Evolutionary conservation across 352 stramenopile species (phyloP).

Genomic region (Albugo laibachii): DNA sequence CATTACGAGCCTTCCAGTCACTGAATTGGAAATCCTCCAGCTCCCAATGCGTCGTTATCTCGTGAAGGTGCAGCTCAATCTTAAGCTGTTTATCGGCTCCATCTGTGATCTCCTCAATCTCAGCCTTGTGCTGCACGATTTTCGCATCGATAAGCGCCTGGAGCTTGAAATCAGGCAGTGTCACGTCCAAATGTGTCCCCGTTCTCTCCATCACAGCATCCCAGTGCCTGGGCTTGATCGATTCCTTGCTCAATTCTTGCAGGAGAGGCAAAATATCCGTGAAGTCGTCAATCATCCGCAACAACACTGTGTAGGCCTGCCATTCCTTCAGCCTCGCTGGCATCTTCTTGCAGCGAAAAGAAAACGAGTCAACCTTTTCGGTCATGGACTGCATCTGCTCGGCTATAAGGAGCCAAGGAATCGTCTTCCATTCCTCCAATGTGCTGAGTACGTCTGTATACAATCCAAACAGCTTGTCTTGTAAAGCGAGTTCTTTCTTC

Average conservation of each 20-base stretch:
- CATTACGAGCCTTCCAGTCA: slow-evolving; percentile 85
- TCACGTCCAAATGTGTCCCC: slow-evolving; percentile 84
- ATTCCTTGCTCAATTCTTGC: slow-evolving; percentile 92
- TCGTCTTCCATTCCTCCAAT: slow-evolving; percentile 94
- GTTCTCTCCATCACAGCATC: slow-evolving; percentile 92
- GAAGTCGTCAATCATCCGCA: slow-evolving; percentile 96
- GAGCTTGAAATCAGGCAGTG: slow-evolving; percentile 89
- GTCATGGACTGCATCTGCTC: slow-evolving; percentile 90
- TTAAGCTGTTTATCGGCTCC: slow-evolving; percentile 95
- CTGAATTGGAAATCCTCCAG: slow-evolving; percentile 91
- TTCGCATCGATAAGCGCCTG: slow-evolving; percentile 88
- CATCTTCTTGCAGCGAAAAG: slow-evolving; percentile 93
- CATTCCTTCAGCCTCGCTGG: slow-evolving; percentile 90
- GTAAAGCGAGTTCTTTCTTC: slow-evolving; percentile 93
- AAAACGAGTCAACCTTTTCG: slow-evolving; percentile 93
- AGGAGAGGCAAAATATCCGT: slow-evolving; percentile 91
- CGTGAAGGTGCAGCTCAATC: slow-evolving; percentile 87
- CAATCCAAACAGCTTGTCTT: slow-evolving; percentile 88
- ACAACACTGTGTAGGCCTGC: slow-evolving; percentile 93
- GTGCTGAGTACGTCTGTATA: slow-evolving; percentile 95
- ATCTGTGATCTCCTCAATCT: slow-evolving; percentile 97
- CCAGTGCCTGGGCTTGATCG: slow-evolving; percentile 93
- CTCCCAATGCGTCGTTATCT: slow-evolving; percentile 90
- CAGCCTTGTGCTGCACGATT: slow-evolving; percentile 80
- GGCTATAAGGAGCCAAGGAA: slow-evolving; percentile 89